Conservation (phyloP, 169 alveolate species). For the Plasmodium billcollinsi region DNA sequence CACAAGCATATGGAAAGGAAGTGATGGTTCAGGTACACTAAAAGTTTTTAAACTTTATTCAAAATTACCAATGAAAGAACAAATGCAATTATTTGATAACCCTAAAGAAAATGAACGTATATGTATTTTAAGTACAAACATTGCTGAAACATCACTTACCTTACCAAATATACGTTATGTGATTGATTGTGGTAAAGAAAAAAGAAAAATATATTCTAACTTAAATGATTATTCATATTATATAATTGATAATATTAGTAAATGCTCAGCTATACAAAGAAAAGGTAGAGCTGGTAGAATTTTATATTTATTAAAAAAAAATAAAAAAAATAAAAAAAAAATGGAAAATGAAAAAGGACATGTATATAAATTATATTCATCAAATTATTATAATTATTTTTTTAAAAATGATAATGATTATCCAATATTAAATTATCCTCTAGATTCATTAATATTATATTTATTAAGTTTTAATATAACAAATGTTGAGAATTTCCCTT, state of each 20-base stretch:
- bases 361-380: conserved; percentile 76
- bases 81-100: conserved; percentile 86
- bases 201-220: conserved; percentile 91
- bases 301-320: conserved; percentile 70
- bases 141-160: conserved; percentile 99
- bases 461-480: conserved; percentile 69
- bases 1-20: conserved; percentile 81
- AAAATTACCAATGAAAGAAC: conserved; percentile 76
- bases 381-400: conserved; percentile 73
- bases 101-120: conserved; percentile 94
- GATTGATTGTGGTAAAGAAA: conserved; percentile 97
- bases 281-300: conserved; percentile 99
- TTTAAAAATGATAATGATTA: conserved; percentile 71
- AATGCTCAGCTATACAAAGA: conserved; percentile 96
- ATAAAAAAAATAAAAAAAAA: conserved; percentile 70
- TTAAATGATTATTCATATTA: conserved; percentile 91
- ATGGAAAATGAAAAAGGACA: conserved; percentile 77
- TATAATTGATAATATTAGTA: conserved; percentile 91
- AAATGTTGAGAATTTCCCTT: conserved; percentile 74
- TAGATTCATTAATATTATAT: conserved; percentile 63
- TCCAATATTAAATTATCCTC: conserved; percentile 75
- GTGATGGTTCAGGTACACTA: conserved; percentile 84
- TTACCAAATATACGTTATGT: conserved; percentile 98
- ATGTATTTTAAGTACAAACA: conserved; percentile 98
- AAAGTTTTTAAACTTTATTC: conserved; percentile 92